These are phyloP conservation scores for Phanerochaete carnosa DNA, from an alignment of 768 basidiomycete species.

Conservation along the genomic window DNA sequence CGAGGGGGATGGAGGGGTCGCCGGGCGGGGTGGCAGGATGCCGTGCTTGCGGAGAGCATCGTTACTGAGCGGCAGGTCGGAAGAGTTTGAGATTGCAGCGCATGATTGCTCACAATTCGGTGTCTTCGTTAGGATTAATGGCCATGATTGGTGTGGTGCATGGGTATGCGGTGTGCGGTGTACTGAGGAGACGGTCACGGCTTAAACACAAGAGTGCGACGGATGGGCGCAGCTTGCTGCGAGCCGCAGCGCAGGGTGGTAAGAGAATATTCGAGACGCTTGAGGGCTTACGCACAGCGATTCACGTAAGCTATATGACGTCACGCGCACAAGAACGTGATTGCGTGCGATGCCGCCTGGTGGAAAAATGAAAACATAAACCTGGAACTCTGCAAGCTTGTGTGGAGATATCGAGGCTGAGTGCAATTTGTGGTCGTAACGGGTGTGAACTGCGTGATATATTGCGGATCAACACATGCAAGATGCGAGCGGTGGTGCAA, in stretches of 20 bases:
- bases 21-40: conserved; percentile 75
- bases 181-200: neutral
- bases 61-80: conserved; percentile 53
- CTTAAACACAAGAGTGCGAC: neutral
- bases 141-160: conserved; percentile 39
- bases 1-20: conserved; percentile 72
- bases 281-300: too few relatives aligned
- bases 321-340: neutral
- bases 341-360: too few relatives aligned
- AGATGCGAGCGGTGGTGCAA: too few relatives aligned
- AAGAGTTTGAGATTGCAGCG: neutral
- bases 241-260: conserved; percentile 4
- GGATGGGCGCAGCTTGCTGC: too few relatives aligned
- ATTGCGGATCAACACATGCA: too few relatives aligned
- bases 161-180: neutral
- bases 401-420: too few relatives aligned
- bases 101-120: conserved; percentile 76
- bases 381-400: too few relatives aligned
- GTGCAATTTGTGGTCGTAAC: too few relatives aligned
- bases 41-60: conserved; percentile 92
- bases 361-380: too few relatives aligned
- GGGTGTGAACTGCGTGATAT: too few relatives aligned
- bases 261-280: too few relatives aligned
- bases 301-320: neutral
- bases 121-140: conserved; percentile 86